Evolutionary conservation across 2,329 filamentous ascomycete genomes (phyloP).

Genomic region (Venturia oleaginea): DNA sequence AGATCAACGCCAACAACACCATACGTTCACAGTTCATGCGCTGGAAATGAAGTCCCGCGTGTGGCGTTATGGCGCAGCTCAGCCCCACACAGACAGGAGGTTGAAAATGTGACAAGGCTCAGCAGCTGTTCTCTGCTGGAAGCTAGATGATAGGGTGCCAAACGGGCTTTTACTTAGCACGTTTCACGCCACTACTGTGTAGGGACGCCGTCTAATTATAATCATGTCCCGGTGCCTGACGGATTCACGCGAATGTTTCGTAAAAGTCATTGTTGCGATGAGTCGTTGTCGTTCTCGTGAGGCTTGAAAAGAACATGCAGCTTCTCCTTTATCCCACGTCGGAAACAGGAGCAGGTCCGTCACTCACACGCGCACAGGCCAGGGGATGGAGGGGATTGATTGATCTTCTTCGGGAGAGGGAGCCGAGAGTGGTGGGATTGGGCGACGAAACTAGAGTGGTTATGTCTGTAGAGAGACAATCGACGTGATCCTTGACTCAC

Average conservation of each 20-base stretch:
- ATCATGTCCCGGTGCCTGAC: not conserved
- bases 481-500: conserved; percentile 1
- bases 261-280: not conserved
- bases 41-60: conserved; percentile 1
- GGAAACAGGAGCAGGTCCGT: not conserved
- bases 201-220: not conserved
- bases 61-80: not conserved
- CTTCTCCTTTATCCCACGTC: not conserved
- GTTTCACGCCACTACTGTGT: not conserved
- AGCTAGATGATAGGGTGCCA: not conserved
- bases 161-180: not conserved
- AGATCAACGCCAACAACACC: not conserved
- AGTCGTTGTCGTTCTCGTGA: too few relatives aligned
- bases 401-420: not conserved
- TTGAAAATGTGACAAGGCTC: not conserved
- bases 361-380: not conserved
- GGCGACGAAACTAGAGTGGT: too few relatives aligned
- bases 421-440: not conserved
- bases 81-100: not conserved
- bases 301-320: not conserved
- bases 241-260: not conserved
- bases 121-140: not conserved
- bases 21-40: not conserved
- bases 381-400: not conserved
- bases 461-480: not conserved